A percentile compares a stretch with the other conserved stretches of the same genome.
These are phyloP conservation scores for Colletotrichum sp. DNA, from an alignment of 2,329 filamentous ascomycete species.

Conservation along the genomic window DNA sequence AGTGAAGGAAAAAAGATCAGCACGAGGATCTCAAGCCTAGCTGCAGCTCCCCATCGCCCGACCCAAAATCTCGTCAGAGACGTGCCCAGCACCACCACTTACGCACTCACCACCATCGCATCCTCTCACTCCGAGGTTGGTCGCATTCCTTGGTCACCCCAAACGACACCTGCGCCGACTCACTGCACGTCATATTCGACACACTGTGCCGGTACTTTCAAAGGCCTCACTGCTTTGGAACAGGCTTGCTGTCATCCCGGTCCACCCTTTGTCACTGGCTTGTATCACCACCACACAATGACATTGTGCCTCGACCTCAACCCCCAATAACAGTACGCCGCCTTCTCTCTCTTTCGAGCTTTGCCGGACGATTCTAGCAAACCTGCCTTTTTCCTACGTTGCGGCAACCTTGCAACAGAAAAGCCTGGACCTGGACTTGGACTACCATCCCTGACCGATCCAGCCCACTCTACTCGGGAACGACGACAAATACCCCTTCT, in stretches of 20 bases:
- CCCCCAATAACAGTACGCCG: constrained; percentile 5
- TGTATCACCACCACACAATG: constrained; percentile 3
- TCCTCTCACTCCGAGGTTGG: background rate
- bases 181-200: constrained; percentile 7
- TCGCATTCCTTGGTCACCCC: background rate
- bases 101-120: background rate
- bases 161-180: background rate
- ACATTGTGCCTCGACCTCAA: constrained; percentile 11
- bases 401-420: background rate
- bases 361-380: constrained; percentile 10
- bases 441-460: background rate
- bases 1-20: background rate
- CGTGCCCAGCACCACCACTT: background rate
- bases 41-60: background rate
- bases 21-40: background rate
- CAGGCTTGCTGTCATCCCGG: constrained; percentile 4
- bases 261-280: background rate
- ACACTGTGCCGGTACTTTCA: constrained; percentile 19
- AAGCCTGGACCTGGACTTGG: background rate
- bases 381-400: background rate
- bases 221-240: constrained; percentile 1
- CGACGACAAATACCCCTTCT: background rate
- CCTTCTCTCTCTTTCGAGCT: background rate
- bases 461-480: background rate
- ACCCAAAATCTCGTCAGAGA: background rate